Evolutionary conservation across 1,284 basidiomycete genomes (phyloP).

Genomic region (Austroboletus rostrupii): DNA sequence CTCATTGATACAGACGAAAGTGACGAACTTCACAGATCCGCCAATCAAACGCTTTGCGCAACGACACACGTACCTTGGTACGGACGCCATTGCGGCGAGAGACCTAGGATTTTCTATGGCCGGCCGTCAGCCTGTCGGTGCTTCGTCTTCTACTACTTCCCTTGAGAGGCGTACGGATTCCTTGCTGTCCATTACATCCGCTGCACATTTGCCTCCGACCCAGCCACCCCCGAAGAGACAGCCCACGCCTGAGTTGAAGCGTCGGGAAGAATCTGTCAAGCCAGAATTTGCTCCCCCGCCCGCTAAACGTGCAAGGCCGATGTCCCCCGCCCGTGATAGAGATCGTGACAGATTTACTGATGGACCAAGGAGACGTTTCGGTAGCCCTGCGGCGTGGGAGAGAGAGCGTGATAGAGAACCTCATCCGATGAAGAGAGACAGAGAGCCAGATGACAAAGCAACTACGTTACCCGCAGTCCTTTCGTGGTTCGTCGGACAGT

Average conservation of each 20-base stretch:
- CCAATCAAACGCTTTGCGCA: slow-evolving; percentile 91
- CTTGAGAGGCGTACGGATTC: slow-evolving; percentile 49
- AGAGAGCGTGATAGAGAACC: slow-evolving; percentile 45
- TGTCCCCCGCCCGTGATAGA: slow-evolving; percentile 49
- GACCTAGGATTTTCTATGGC: slow-evolving; percentile 79
- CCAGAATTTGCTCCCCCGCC: slow-evolving; percentile 41
- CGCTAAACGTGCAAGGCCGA: slow-evolving; percentile 49
- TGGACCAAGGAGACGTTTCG: slow-evolving; percentile 43
- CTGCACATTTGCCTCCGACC: slow-evolving; percentile 25
- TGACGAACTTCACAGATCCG: slow-evolving; percentile 52
- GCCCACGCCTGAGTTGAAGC: slow-evolving; percentile 36
- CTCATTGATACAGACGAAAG: neutral
- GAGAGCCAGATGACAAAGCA: slow-evolving; percentile 51
- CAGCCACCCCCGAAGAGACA: slow-evolving; percentile 22
- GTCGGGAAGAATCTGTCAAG: slow-evolving; percentile 40
- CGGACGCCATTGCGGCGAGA: slow-evolving; percentile 84
- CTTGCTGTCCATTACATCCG: slow-evolving; percentile 37
- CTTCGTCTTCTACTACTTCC: slow-evolving; percentile 26
- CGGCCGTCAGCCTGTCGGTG: slow-evolving; percentile 33
- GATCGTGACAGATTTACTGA: slow-evolving; percentile 47
- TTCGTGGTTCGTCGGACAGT: slow-evolving; percentile 75
- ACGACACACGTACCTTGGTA: slow-evolving; percentile 82
- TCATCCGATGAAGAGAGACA: slow-evolving; percentile 37
- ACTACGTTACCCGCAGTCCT: slow-evolving; percentile 64
- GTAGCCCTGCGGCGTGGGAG: slow-evolving; percentile 45